phyloP scores from a whole-genome alignment of 805 yeast genomes.

The Blastobotrys chiropterorum region DNA sequence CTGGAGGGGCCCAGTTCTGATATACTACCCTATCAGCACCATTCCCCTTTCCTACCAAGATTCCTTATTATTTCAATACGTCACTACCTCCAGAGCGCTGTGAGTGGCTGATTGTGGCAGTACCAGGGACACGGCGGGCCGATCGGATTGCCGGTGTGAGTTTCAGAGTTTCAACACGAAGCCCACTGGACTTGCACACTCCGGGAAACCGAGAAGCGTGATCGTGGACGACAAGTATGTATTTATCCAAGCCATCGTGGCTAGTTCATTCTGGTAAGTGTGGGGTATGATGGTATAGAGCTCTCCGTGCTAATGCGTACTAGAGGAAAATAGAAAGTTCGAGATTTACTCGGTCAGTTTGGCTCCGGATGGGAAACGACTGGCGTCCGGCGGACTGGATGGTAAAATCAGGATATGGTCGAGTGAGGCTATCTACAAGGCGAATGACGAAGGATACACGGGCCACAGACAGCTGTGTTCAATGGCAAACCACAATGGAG shows the following conservation, averaged over 20 bases:
- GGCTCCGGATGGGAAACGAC: constrained; percentile 71
- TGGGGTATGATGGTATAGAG: not conserved
- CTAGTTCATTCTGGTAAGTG: constrained; percentile 49
- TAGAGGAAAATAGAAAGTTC: constrained; percentile 71
- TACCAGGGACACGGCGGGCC: no score
- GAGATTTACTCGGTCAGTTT: constrained; percentile 83
- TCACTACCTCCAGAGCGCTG: no score
- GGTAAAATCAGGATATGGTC: constrained; percentile 93
- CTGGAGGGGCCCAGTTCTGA: no score
- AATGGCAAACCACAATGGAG: constrained; percentile 94
- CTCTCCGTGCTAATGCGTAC: not conserved
- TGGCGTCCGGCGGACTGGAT: constrained; percentile 90
- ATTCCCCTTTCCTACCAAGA: no score
- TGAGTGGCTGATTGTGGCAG: no score
- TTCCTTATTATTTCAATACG: no score
- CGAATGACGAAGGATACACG: constrained; percentile 27
- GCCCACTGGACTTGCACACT: no score
- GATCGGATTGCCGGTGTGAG: no score
- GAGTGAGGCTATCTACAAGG: constrained; percentile 73
- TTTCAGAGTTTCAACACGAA: no score
- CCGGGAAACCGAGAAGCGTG: no score
- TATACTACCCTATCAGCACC: no score
- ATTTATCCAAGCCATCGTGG: constrained; percentile 66
- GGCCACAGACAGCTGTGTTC: constrained; percentile 59
- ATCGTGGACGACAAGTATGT: no score